Evolutionary conservation across 1,139 yeast species (phyloP).

Genomic region (Blastobotrys proliferans): DNA sequence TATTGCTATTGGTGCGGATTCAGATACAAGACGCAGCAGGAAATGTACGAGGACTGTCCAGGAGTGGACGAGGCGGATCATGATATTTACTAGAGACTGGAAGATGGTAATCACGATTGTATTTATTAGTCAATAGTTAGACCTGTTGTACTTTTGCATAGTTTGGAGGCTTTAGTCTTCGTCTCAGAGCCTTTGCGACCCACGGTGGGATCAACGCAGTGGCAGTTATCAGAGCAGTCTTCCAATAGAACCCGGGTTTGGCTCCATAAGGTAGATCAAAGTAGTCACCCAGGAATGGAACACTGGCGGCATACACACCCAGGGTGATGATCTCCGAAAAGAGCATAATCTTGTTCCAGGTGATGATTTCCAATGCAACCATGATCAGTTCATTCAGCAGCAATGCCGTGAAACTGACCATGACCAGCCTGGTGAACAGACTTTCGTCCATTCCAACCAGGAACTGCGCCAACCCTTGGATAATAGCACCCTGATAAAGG

Average conservation of each 20-base stretch:
- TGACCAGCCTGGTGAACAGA: conserved; percentile 71
- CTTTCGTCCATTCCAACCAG: conserved; percentile 59
- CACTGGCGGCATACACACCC: conserved; percentile 60
- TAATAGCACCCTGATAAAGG: conserved; percentile 73
- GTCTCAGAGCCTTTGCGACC: conserved; percentile 69
- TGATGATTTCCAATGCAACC: conserved; percentile 89
- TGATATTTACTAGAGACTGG: conserved; percentile 3
- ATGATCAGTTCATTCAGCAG: conserved; percentile 82
- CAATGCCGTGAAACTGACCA: conserved; percentile 75
- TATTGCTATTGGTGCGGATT: conserved; percentile 52
- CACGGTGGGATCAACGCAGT: conserved; percentile 86
- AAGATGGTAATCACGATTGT: background rate
- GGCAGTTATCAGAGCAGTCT: conserved; percentile 56
- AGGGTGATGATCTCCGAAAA: conserved; percentile 69
- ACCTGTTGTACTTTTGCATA: conserved; percentile 95
- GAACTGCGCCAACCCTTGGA: conserved; percentile 75
- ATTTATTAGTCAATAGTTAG: conserved; percentile 12
- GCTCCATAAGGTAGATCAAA: conserved; percentile 66
- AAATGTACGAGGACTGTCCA: conserved; percentile 45
- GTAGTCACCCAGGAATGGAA: conserved; percentile 82
- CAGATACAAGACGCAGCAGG: conserved; percentile 36
- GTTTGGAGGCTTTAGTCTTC: conserved; percentile 84
- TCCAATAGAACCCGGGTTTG: conserved; percentile 63
- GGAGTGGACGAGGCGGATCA: conserved; percentile 45
- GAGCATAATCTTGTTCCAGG: conserved; percentile 82